Base-by-base conservation (phyloP, 345 rosid species). In the Iberis pinnata region DNA sequence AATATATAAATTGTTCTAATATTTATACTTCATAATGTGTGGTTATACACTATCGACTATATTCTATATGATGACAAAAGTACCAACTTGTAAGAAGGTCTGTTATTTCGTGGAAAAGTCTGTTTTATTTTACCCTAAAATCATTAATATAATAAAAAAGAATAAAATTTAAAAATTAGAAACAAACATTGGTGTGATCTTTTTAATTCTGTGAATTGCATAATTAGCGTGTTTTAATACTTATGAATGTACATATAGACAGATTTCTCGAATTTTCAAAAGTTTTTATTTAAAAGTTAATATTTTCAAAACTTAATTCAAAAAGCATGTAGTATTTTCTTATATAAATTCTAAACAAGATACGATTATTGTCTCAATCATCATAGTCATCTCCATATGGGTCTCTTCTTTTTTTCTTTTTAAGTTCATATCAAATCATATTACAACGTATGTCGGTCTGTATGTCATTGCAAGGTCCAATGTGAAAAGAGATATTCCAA, bases 371-470 rank as follows among this genome's bases (percentile, higher is more conserved):
- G 71, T 58, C 71, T 37, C 58, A 50, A 26, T 52, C 71, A 49
- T 59, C 56, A 59, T 66, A 64, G 52, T 66, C 61, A 59, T 37
- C 55, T 67, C n/a, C 65, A 59, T 52, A 67, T 45, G 65, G 65
- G 60, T 53, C 49, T 44, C 53, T 53, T n/a, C n/a, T 4, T n/a
- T n/a, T n/a, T 58, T 58, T 29, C 3, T 8, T 49, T 58, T 58
- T 15, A 59, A 59, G 65, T 53, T 59, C 49, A 33, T 22, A 59
- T 67, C 65, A 53, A 32, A 13, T 58, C 60, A 66, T 45, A 31
- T 36, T 55, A 19, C 6, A 17, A 12, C 37, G 45, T 45, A 8
- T 53, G 43, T 38, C 13, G 40, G 43, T 53, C 22, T 63, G 12
- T 49, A 33, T 49, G 52, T 33, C 46, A 42, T 49, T 41, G 59